These are phyloP conservation scores for Dothiorella sarmentorum DNA, from an alignment of 2,329 filamentous ascomycete genomes.

Conservation along the genomic window DNA sequence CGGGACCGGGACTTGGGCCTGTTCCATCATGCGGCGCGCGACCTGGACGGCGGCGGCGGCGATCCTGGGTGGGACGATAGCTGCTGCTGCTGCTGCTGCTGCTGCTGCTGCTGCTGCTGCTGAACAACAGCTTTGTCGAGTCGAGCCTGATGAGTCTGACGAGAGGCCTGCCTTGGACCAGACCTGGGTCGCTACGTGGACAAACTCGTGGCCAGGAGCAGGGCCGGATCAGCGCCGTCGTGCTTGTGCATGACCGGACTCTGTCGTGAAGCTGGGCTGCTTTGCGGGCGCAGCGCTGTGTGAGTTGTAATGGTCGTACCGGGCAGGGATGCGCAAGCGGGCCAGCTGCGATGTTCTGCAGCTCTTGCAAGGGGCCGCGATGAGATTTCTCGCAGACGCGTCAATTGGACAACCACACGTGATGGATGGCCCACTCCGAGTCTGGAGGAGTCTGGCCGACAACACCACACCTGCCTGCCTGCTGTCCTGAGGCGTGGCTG, in stretches of 20 bases:
- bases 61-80: background rate
- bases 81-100: background rate
- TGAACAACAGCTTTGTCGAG: no score
- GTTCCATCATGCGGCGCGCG: background rate
- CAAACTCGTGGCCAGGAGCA: background rate
- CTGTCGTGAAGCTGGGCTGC: background rate
- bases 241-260: background rate
- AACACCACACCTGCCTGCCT: background rate
- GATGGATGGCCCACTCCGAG: background rate
- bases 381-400: background rate
- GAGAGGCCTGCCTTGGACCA: background rate
- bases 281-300: background rate
- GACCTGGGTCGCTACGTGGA: slow-evolving; percentile 8
- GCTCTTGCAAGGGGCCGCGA: slow-evolving; percentile 5
- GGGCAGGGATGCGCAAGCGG: slow-evolving; percentile 6
- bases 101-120: background rate
- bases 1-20: background rate
- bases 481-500: background rate
- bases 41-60: no score
- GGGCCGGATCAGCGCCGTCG: slow-evolving; percentile 12
- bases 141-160: no score
- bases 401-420: background rate
- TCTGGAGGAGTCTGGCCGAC: background rate
- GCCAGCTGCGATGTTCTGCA: slow-evolving; percentile 4
- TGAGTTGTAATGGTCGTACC: slow-evolving; percentile 9